Evolutionary conservation across 805 yeast genomes (phyloP).

Genomic region (Schizosaccharomyces osmophilus): DNA sequence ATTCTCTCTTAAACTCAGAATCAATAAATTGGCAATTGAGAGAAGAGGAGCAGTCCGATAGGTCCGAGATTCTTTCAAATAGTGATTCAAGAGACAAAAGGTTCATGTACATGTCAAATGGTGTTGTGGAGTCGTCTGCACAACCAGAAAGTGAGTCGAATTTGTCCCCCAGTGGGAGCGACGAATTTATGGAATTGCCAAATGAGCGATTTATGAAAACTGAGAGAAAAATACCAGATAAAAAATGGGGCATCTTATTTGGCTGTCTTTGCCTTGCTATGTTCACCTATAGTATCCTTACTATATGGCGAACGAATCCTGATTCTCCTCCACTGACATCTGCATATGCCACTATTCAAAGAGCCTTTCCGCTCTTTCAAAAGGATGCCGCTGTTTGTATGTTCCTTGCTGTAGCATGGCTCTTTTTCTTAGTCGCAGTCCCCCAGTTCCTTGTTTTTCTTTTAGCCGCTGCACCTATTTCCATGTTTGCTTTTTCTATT

Average conservation of each 20-base stretch:
- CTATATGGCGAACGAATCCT: background rate
- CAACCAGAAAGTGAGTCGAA: background rate
- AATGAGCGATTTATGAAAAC: background rate
- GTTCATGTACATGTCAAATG: background rate
- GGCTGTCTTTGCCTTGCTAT: background rate
- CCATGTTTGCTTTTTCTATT: constrained; percentile 6
- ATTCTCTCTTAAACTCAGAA: background rate
- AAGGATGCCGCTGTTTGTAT: background rate
- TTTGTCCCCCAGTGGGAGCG: background rate
- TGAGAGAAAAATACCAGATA: background rate
- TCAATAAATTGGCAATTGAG: background rate
- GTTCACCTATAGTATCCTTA: background rate
- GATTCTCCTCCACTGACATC: background rate
- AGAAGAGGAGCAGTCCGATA: background rate
- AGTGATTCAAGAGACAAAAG: background rate
- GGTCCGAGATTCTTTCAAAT: background rate
- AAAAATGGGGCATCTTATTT: background rate
- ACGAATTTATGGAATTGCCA: background rate
- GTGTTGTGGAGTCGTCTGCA: background rate
- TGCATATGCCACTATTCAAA: background rate
- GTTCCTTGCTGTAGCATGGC: background rate
- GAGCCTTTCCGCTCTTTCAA: background rate
- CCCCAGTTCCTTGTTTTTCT: constrained; percentile 12
- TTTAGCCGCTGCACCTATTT: constrained; percentile 11
- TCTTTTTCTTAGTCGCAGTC: background rate